Percentiles rank a stretch among this genome's conserved stretches.
These are phyloP conservation scores for Melampsora abietis-canadensis DNA, from an alignment of 1,284 basidiomycete species.

Conservation along the genomic window DNA sequence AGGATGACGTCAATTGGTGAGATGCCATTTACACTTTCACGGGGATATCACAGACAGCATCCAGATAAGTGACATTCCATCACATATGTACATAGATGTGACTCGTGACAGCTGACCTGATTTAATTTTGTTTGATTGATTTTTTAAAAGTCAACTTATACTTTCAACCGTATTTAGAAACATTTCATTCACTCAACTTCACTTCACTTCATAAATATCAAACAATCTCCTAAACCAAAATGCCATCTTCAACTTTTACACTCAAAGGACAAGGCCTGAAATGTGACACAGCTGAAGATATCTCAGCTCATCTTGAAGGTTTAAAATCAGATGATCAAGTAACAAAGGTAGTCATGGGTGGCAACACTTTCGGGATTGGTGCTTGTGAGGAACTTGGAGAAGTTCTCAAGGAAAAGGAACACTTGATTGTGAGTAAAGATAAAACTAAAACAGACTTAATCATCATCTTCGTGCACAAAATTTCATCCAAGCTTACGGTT, in stretches of 20 bases:
- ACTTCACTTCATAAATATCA: no score
- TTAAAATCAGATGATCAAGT: conserved; percentile 64
- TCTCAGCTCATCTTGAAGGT: conserved; percentile 70
- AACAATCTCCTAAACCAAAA: no score
- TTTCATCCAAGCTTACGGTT: conserved; percentile 1
- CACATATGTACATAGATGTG: no score
- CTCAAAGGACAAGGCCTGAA: conserved; percentile 74
- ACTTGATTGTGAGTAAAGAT: conserved; percentile 64
- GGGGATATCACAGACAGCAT: no score
- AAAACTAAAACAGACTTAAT: not conserved
- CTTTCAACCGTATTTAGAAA: no score
- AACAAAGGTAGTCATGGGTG: conserved; percentile 88
- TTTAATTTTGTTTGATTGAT: no score
- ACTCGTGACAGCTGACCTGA: no score
- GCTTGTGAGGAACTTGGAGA: conserved; percentile 81
- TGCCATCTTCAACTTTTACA: conserved; percentile 56
- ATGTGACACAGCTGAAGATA: conserved; percentile 73
- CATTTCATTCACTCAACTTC: no score
- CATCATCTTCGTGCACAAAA: conserved; percentile 17
- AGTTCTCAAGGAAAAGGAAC: conserved; percentile 68
- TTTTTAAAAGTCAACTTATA: no score
- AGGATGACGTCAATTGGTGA: no score
- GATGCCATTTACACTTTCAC: no score
- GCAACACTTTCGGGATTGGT: conserved; percentile 92
- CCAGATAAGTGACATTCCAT: no score